Evolutionary conservation across 148 eudicot species (phyloP).

Genomic region (Chenopodium berlandieri): DNA sequence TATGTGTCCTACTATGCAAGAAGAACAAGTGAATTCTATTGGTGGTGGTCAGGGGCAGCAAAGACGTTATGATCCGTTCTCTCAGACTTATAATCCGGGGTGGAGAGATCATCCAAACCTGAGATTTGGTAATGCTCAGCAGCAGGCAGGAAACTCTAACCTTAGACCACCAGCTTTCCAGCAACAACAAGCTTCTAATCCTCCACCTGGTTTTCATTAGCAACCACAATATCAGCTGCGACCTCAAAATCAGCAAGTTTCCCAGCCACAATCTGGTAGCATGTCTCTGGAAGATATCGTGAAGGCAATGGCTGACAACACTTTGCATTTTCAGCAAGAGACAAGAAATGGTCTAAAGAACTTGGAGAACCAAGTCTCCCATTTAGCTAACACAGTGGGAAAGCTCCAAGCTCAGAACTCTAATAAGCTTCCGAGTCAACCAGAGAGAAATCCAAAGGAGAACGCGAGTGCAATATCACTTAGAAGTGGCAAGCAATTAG

Average conservation of each 20-base stretch:
- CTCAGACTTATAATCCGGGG: constrained; percentile 1
- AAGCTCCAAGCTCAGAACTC: too few relatives aligned
- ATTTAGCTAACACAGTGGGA: too few relatives aligned
- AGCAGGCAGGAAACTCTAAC: not conserved
- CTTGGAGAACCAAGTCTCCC: too few relatives aligned
- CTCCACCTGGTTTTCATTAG: not conserved
- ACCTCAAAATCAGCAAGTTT: not conserved
- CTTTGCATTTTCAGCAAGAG: too few relatives aligned
- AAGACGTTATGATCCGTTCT: not conserved
- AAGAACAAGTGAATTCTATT: constrained; percentile 2
- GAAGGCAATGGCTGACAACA: too few relatives aligned
- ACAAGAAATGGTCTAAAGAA: too few relatives aligned
- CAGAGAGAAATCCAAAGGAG: too few relatives aligned
- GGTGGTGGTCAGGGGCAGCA: not conserved
- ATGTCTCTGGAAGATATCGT: too few relatives aligned
- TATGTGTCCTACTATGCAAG: not conserved
- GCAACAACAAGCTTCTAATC: not conserved
- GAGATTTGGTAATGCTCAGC: not conserved
- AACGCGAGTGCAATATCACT: too few relatives aligned
- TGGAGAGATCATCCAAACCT: constrained; percentile 17
- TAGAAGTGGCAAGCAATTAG: not conserved
- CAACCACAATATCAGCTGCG: not conserved
- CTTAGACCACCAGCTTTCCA: not conserved
- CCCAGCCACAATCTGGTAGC: too few relatives aligned
- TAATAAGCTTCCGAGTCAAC: too few relatives aligned